A percentile compares a stretch with the other conserved stretches of the same genome.
Evolutionary conservation across 2,329 filamentous ascomycete species (phyloP).

Genomic region (Colletotrichum trifolii): DNA sequence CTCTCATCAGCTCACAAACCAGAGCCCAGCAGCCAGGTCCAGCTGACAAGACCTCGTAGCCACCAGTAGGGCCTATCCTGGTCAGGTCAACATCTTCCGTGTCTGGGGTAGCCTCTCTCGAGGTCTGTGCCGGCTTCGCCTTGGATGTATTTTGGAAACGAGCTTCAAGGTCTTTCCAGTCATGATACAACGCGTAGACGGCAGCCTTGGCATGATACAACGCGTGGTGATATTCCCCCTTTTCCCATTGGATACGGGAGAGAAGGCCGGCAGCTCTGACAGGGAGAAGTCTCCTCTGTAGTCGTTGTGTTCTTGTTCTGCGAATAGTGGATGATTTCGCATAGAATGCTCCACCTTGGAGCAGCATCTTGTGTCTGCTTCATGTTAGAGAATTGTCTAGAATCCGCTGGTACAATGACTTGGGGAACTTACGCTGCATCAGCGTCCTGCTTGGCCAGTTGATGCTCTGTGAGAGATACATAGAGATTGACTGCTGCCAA

Average conservation of each 20-base stretch:
- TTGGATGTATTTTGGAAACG: slow-evolving; percentile 41
- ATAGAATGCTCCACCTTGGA: slow-evolving; percentile 24
- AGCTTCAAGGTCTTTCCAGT: slow-evolving; percentile 64
- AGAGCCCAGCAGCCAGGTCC: slow-evolving; percentile 81
- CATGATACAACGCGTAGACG: slow-evolving; percentile 65
- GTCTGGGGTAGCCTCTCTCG: slow-evolving; percentile 17
- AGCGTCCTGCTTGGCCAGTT: slow-evolving; percentile 72
- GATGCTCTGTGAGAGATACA: slow-evolving; percentile 79
- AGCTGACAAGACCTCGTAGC: slow-evolving; percentile 50
- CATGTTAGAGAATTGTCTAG: slow-evolving; percentile 7
- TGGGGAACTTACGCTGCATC: slow-evolving; percentile 64
- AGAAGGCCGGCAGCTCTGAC: slow-evolving; percentile 72
- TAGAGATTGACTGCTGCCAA: slow-evolving; percentile 66
- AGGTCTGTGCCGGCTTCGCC: slow-evolving; percentile 19
- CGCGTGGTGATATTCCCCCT: slow-evolving; percentile 68
- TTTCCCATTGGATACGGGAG: slow-evolving; percentile 73
- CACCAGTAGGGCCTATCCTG: slow-evolving; percentile 34
- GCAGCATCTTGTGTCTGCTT: slow-evolving; percentile 29
- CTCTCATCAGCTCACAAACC: slow-evolving; percentile 77
- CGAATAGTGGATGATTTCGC: slow-evolving; percentile 29
- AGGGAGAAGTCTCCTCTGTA: slow-evolving; percentile 59
- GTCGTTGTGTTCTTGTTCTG: slow-evolving; percentile 32
- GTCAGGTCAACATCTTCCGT: slow-evolving; percentile 14
- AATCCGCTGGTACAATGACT: not conserved
- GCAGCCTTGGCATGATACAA: slow-evolving; percentile 67